Conservation (phyloP, 495 filamentous ascomycete species). For the Friedmanniomyces simplex region DNA sequence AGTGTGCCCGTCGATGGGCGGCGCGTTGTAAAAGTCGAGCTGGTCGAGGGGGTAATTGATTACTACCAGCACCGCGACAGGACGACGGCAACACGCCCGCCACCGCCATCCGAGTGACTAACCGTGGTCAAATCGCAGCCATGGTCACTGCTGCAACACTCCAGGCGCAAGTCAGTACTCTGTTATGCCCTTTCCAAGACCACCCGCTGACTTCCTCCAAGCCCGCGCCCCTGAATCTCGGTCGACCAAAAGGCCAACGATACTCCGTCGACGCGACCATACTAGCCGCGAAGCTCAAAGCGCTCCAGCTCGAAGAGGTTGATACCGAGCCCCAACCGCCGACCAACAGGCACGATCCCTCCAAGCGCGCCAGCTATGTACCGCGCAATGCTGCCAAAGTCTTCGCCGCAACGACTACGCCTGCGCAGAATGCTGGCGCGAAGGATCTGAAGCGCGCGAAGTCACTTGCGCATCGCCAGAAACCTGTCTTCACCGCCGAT, state of each 20-base stretch:
- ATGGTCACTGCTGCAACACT: not conserved
- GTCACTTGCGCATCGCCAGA: not conserved
- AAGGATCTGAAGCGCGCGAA: not conserved
- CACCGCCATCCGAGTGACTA: too few species aligned
- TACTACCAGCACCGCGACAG: not conserved
- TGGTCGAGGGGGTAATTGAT: not conserved
- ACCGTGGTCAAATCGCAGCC: too few species aligned
- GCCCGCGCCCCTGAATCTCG: not conserved
- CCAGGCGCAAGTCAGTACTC: not conserved
- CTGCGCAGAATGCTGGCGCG: not conserved
- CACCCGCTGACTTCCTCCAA: not conserved
- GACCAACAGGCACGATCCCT: not conserved
- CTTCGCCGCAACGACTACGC: not conserved
- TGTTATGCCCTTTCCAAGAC: not conserved
- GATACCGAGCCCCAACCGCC: not conserved
- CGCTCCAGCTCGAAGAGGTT: not conserved
- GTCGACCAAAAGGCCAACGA: not conserved
- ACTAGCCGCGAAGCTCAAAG: not conserved
- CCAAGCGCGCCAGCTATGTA: not conserved
- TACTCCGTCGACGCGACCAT: not conserved
- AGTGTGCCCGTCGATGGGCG: not conserved
- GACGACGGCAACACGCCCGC: not conserved
- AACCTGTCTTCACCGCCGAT: not conserved
- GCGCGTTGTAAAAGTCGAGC: not conserved
- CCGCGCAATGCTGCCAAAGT: slow-evolving; percentile 1